These are phyloP conservation scores for Lanmaoa rubissima DNA, from an alignment of 768 basidiomycete genomes.

Conservation along the genomic window DNA sequence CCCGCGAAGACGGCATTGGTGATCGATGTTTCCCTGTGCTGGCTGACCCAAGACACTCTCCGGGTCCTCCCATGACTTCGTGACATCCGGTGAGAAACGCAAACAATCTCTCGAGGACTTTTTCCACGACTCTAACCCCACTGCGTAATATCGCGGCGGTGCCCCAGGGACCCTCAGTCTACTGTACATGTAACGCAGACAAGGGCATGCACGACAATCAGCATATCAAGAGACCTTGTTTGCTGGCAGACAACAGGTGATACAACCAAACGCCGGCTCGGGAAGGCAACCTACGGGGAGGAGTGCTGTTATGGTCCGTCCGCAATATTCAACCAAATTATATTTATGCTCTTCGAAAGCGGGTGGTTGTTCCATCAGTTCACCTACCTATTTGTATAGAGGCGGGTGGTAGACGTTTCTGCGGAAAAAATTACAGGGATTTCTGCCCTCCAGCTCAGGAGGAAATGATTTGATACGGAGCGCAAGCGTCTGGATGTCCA, in stretches of 20 bases:
- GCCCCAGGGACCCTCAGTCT: no score
- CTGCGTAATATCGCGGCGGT: not conserved
- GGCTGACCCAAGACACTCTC: not conserved
- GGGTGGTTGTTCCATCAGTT: no score
- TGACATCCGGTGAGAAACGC: slow-evolving; percentile 4
- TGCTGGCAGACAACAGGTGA: not conserved
- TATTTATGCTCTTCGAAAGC: no score
- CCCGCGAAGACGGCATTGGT: slow-evolving; percentile 9
- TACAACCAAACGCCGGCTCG: not conserved
- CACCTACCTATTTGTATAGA: no score
- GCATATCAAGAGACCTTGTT: not conserved
- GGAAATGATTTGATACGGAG: no score
- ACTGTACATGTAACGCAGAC: no score
- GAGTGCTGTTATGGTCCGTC: not conserved
- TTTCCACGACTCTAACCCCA: slow-evolving; percentile 1
- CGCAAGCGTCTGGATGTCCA: no score
- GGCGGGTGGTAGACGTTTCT: no score
- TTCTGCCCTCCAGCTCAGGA: no score
- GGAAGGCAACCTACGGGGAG: not conserved
- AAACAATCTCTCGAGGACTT: not conserved
- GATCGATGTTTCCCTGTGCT: not conserved
- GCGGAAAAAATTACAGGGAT: no score
- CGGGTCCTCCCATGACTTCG: not conserved
- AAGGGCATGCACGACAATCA: no score
- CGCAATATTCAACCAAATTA: no score